phyloP scores from a whole-genome alignment of 2,329 filamentous ascomycete species.

The Iodosphaeria phyllophila region DNA sequence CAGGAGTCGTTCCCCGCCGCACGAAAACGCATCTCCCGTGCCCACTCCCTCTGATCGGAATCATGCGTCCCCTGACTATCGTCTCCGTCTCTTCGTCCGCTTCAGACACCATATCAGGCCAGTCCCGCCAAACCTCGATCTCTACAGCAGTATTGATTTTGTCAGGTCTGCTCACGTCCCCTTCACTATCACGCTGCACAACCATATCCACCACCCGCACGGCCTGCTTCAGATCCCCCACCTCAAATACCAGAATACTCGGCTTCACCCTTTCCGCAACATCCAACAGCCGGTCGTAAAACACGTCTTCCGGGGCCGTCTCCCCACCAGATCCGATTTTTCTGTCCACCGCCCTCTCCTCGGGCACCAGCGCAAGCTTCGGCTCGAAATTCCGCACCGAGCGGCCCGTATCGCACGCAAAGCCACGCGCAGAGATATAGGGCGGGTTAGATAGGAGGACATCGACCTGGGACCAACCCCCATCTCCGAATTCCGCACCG shows the following conservation, averaged over 20 bases:
- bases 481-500: background rate
- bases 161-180: too few species aligned
- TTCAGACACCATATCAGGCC: constrained; percentile 24
- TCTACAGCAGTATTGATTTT: too few species aligned
- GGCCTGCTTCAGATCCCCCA: constrained; percentile 53
- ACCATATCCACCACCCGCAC: constrained; percentile 37
- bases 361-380: constrained; percentile 52
- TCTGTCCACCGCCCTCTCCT: constrained; percentile 3
- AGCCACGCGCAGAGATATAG: constrained; percentile 56
- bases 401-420: constrained; percentile 41
- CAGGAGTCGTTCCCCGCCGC: constrained; percentile 1
- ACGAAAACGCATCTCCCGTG: constrained; percentile 26
- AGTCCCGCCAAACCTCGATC: constrained; percentile 65
- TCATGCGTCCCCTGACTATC: constrained; percentile 6
- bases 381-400: constrained; percentile 77
- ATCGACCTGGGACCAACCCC: constrained; percentile 21
- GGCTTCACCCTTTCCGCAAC: constrained; percentile 30
- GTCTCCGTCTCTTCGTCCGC: constrained; percentile 11
- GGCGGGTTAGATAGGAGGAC: constrained; percentile 79
- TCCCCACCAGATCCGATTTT: constrained; percentile 2
- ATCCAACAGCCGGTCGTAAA: constrained; percentile 47
- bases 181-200: constrained; percentile 11
- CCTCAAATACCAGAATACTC: constrained; percentile 46
- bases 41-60: constrained; percentile 27
- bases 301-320: constrained; percentile 28